Evolutionary conservation across 805 yeast genomes (phyloP), one percentile per base, ranked within the genome.

Genomic region (Candida glaebosa): DNA sequence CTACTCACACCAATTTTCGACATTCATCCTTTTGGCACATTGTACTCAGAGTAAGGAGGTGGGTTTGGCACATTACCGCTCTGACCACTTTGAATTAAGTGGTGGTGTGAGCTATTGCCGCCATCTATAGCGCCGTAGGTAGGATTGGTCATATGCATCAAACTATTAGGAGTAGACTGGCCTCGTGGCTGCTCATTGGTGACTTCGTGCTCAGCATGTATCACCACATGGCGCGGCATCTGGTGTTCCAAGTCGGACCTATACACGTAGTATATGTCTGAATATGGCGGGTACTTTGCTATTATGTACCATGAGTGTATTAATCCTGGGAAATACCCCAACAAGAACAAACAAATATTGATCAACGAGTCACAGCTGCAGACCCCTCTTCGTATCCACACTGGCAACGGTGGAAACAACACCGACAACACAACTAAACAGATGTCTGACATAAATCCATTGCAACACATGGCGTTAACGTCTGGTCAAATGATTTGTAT

Each of bases 341-440:
- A 56, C 18, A 73, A 34, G 34, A 74, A 71, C 35, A 77, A 63
- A 19, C 71, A 36, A 18, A 75, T 56, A 40, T 69, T 63, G 18
- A 76, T 57, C 24, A 68, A 44, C 12, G 78, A 64, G 49, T 84
- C 86, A 25, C 65, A 54, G 2, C 83, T 68, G 50, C 78, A 79
- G 12, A 76, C 40, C 1, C 93, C 93, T 37, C 79, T 65, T 54
- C 88, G 71, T 28, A 82, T 69, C 58, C 80, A 61, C 8, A 85
- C 89, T 0, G 90, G 86, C 9, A 84, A 66, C 0, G 93, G 93
- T 2, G 95, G 93, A 54, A 82, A 71, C 38, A 84, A 67, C 38
- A 83, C 71, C 2, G 87, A 82, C 5, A 81, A 56, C 1, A 80
- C 49, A 42, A 81, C 78, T 12, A 85, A 73, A 10, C 79, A 56